Evolutionary conservation across 208 protist genomes (phyloP).

Genomic region (Porcisia hertigi): DNA sequence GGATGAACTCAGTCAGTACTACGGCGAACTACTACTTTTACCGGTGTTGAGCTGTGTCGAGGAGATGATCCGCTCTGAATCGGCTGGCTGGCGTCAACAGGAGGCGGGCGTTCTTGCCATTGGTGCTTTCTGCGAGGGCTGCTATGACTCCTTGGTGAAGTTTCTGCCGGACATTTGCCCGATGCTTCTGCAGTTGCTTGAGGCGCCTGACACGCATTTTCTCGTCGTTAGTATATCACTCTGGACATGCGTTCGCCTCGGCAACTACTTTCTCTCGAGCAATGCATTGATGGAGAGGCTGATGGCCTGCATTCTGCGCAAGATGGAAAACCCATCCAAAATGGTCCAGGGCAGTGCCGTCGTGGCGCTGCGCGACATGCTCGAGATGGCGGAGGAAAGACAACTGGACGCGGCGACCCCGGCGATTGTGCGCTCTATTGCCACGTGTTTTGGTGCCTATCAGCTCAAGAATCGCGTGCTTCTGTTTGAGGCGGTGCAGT

Average conservation of each 20-base stretch:
- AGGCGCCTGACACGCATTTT: conserved; percentile 71
- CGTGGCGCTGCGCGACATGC: conserved; percentile 57
- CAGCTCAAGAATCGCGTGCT: conserved; percentile 90
- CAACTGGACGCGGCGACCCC: conserved; percentile 36
- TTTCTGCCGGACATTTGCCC: conserved; percentile 77
- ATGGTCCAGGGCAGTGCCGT: conserved; percentile 75
- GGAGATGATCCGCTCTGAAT: conserved; percentile 57
- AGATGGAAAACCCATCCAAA: conserved; percentile 89
- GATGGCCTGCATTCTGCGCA: conserved; percentile 48
- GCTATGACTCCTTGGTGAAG: conserved; percentile 75
- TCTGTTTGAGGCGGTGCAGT: conserved; percentile 75
- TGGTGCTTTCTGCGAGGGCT: conserved; percentile 92
- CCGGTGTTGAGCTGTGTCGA: conserved; percentile 84
- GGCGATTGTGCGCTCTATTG: conserved; percentile 49
- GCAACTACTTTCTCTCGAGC: conserved; percentile 52
- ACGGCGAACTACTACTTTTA: conserved; percentile 76
- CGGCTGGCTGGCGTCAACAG: conserved; percentile 70
- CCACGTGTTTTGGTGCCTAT: conserved; percentile 69
- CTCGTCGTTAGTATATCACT: conserved; percentile 91
- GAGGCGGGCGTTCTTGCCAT: conserved; percentile 93
- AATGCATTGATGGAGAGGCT: conserved; percentile 36
- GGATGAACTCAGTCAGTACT: conserved; percentile 86
- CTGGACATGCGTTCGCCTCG: conserved; percentile 87
- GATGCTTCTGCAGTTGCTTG: conserved; percentile 76
- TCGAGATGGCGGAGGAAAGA: conserved; percentile 50